Base-by-base conservation (phyloP, 371 early-diverging fungal genomes). In the Caulochytrium protostelioides region DNA sequence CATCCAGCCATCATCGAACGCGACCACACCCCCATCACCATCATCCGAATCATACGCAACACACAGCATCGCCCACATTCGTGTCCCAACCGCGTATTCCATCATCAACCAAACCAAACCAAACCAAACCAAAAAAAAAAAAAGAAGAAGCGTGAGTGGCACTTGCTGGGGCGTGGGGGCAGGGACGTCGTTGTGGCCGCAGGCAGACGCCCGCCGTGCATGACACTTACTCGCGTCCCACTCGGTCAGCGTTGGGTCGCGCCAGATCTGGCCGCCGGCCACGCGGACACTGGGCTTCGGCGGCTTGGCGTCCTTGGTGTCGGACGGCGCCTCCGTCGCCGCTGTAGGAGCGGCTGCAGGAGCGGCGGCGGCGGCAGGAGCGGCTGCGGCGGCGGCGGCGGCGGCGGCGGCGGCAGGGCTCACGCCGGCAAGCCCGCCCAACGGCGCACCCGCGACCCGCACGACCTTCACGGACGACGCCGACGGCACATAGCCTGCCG, bases 221-320 rank as follows among this genome's bases (percentile, higher is more conserved):
- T n/a, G n/a, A n/a, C 2, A 42, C 63, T 35, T 65, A 74, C 75
- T 70, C 10, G 66, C 57, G 37, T 86, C 84, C 87, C 91, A 94
- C 25, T 87, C 84, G 26, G 59, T 57, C 24, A 94, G 50, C 3
- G 85, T 72, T n/a, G 64, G 46, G 43, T 94, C 95, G 44, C 85
- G 83, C 95, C 95, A 94, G 8, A 79, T 67, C 52, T 84, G 76
- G 9, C 92, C 95, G 29, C 82, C 95, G 1, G 90, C 94, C 15
- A 66, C 60, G 23, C 94, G 55, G 22, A 84, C 48, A 1, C 70
- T 51, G 6, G 62, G 60, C 40, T 68, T 68, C 44, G 62, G 64
- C 45, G 72, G 76, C 44, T 46, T 48, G n/a, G 30, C 29, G 26
- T 37, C 36, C 21, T 13, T 23, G 12, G 28, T 28, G 17, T 28